These are phyloP conservation scores for Diplogelasinospora grovesii DNA, from an alignment of 495 filamentous ascomycete species.

Conservation along the genomic window DNA sequence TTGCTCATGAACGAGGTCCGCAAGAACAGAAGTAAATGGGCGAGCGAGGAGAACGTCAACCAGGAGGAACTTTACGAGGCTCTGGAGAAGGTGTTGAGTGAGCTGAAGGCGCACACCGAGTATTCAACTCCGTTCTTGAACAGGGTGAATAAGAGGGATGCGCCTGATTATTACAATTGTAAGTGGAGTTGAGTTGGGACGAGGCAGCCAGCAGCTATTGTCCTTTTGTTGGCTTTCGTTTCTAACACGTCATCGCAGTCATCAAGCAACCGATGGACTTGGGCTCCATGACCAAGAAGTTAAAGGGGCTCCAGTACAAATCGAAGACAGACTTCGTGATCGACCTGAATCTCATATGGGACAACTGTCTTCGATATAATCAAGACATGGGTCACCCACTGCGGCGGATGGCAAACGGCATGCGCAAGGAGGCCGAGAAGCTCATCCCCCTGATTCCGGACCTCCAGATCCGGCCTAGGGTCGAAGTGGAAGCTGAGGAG, in stretches of 20 bases:
- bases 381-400: slow-evolving; percentile 79
- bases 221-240: not conserved
- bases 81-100: slow-evolving; percentile 88
- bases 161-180: slow-evolving; percentile 90
- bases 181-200: slow-evolving; percentile 36
- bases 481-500: slow-evolving; percentile 95
- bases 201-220: too few species aligned
- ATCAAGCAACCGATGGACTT: slow-evolving; percentile 99
- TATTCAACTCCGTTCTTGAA: slow-evolving; percentile 91
- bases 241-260: slow-evolving; percentile 48
- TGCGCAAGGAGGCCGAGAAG: slow-evolving; percentile 95
- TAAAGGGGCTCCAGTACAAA: slow-evolving; percentile 79
- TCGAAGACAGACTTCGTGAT: slow-evolving; percentile 93
- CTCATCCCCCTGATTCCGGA: slow-evolving; percentile 92
- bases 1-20: slow-evolving; percentile 92
- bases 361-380: slow-evolving; percentile 94
- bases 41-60: slow-evolving; percentile 90
- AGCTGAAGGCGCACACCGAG: slow-evolving; percentile 93
- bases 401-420: slow-evolving; percentile 87
- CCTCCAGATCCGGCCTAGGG: slow-evolving; percentile 78
- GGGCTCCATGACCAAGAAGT: slow-evolving; percentile 95
- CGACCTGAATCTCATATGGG: slow-evolving; percentile 91
- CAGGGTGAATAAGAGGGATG: slow-evolving; percentile 91
- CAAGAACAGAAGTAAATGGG: slow-evolving; percentile 98
- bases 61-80: slow-evolving; percentile 98